Conservation (phyloP, 2,329 filamentous ascomycete species). For the Diplodia corticola region DNA sequence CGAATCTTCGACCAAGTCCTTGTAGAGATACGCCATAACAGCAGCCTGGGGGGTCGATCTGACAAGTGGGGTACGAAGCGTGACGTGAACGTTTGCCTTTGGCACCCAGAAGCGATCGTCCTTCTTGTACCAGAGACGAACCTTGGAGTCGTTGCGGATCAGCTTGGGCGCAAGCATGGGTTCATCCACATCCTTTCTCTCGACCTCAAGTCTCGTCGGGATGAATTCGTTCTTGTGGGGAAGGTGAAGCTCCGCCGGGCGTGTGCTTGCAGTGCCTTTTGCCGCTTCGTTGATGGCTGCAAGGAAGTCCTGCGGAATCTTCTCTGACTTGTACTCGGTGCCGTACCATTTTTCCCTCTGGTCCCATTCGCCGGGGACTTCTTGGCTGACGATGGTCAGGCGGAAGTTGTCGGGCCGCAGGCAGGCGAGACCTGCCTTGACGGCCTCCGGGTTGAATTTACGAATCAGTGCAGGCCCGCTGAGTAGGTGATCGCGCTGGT, state of each 20-base stretch:
- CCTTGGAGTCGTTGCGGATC: constrained; percentile 77
- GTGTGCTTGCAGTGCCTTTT: constrained; percentile 56
- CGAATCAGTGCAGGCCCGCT: constrained; percentile 76
- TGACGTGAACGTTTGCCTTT: constrained; percentile 83
- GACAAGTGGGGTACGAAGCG: constrained; percentile 76
- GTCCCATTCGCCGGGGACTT: constrained; percentile 81
- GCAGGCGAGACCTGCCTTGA: constrained; percentile 70
- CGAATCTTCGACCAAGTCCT: constrained; percentile 83
- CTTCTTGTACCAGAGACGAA: constrained; percentile 95
- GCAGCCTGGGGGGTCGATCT: constrained; percentile 75
- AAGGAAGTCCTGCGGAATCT: constrained; percentile 75
- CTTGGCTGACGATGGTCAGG: constrained; percentile 78
- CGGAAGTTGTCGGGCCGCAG: constrained; percentile 88
- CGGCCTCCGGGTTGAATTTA: constrained; percentile 76
- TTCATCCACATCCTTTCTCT: constrained; percentile 84
- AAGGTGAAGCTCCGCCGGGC: constrained; percentile 73
- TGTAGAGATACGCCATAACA: constrained; percentile 77
- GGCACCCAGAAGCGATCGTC: constrained; percentile 98
- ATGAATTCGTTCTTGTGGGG: constrained; percentile 96
- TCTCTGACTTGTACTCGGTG: constrained; percentile 85
- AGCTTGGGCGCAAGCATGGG: constrained; percentile 74
- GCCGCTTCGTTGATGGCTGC: constrained; percentile 67
- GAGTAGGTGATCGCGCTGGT: constrained; percentile 83
- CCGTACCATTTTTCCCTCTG: constrained; percentile 96
- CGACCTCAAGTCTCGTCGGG: constrained; percentile 86